A percentile compares a stretch with the other conserved stretches of the same genome.
Evolutionary conservation across 129 eudicot genomes (phyloP).

Genomic region (Chrysanthemum lavandulifolium): DNA sequence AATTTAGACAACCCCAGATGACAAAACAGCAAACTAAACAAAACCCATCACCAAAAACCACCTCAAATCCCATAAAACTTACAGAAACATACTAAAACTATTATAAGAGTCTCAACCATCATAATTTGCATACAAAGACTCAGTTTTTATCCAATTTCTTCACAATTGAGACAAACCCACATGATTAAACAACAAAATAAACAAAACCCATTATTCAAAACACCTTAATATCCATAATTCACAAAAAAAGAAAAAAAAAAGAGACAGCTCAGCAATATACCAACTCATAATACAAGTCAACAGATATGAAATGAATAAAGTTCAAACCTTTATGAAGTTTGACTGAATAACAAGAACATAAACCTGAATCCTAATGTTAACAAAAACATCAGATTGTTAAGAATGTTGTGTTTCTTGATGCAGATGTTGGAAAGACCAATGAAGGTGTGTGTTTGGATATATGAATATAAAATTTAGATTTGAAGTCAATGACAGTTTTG

Average conservation of each 20-base stretch:
- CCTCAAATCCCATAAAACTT: too few species aligned
- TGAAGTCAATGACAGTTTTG: too few species aligned
- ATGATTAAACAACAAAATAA: slow-evolving; percentile 3
- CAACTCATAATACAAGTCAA: background rate
- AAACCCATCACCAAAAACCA: background rate
- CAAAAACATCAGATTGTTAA: too few species aligned
- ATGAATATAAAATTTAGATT: too few species aligned
- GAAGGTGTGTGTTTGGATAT: too few species aligned
- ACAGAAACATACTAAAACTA: background rate
- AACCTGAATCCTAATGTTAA: too few species aligned
- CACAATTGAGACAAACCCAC: slow-evolving; percentile 17
- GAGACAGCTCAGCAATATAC: background rate
- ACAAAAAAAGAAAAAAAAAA: background rate
- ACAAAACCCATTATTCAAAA: slow-evolving; percentile 7
- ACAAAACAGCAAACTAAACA: slow-evolving; percentile 12
- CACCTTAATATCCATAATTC: too few species aligned
- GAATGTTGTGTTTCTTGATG: too few species aligned
- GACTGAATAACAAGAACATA: too few species aligned
- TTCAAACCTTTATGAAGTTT: slow-evolving; percentile 5
- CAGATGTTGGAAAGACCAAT: too few species aligned
- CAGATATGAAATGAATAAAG: background rate
- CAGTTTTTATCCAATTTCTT: slow-evolving; percentile 1
- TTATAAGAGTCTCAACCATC: background rate
- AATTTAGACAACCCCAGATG: slow-evolving; percentile 15
- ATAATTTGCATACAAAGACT: slow-evolving; percentile 10